Evolutionary conservation across 768 basidiomycete genomes (phyloP), one percentile per base, ranked within the genome.

Genomic region (Mycena olivaceomarginata): DNA sequence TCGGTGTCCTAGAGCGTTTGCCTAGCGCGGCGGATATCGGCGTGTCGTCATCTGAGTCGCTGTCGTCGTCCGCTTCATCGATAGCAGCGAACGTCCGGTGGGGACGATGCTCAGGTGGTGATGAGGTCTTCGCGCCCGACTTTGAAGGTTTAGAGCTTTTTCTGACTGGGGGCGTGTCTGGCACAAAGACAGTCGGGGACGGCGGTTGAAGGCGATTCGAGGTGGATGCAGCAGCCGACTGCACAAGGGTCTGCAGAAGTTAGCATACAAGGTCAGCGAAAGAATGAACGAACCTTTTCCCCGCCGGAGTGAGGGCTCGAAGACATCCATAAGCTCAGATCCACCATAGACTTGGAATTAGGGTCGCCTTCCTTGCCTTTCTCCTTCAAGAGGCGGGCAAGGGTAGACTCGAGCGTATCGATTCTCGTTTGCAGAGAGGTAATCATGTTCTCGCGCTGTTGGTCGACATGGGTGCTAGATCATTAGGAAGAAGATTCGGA

Each of bases 361-460:
- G 75, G 76, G 0, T 81, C 83, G 18, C 75, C 73, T 43, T 85
- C 83, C 18, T 77, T 78, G 53, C 81, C 85, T 66, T 84, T 85
- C 70, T 87, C 87, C 68, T 85, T 85, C 72, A 92, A 84, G 48
- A 87, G 81, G 67, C 87, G 88, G 0, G 91, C 90, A 15, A 92
- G 82, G 41, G 83, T 85, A 12, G 82, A 86, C 80, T 92, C 91
- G 15, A 93, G 82, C 18, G 87, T 86, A 6, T 80, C 79, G 57
- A 92, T 87, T 75, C 89, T 88, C 59, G 83, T 83, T 74, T 90
- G 88, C 25, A 90, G 84, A 67, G 87, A 84, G 70, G 84, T 85
- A 46, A 90, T 88, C 72, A 86, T 80, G 70, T 87, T 89, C 64
- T 92, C 91, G 72, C 90, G 88, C 92, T 93, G 75, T 5, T 39